Evolutionary conservation across 148 eudicot species (phyloP).

Genomic region (Chenopodium album): DNA sequence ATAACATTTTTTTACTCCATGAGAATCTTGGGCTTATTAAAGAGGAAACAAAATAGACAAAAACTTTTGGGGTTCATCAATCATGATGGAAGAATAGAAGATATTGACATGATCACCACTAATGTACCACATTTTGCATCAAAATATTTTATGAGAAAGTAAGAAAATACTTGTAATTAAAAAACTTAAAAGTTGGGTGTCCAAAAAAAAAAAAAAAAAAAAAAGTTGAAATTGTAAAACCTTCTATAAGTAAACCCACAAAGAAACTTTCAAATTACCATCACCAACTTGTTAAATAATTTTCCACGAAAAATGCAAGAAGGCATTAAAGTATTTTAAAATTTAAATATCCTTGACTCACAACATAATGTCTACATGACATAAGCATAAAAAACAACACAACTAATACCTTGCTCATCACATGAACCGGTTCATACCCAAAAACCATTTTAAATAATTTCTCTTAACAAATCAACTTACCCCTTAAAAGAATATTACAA

Average conservation of each 20-base stretch:
- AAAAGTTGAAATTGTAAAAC: background rate
- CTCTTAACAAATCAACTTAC: background rate
- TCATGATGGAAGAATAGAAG: too few relatives aligned
- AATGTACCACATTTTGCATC: too few relatives aligned
- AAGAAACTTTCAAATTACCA: background rate
- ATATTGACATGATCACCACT: too few relatives aligned
- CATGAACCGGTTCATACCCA: background rate
- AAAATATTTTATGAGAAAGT: too few relatives aligned
- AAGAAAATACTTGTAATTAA: too few relatives aligned
- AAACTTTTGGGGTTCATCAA: too few relatives aligned
- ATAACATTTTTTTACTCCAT: too few relatives aligned
- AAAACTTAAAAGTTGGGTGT: too few relatives aligned
- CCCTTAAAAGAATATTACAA: background rate
- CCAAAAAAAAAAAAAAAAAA: too few relatives aligned
- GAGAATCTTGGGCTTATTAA: too few relatives aligned
- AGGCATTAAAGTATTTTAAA: background rate
- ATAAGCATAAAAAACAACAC: background rate
- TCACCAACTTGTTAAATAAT: background rate
- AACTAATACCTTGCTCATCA: background rate
- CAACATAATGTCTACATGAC: background rate
- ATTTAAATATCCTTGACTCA: conserved; percentile 1
- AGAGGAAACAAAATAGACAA: too few relatives aligned
- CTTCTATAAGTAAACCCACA: background rate
- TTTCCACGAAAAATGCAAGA: background rate
- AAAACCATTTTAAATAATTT: background rate